These are phyloP conservation scores for Fallopia convolvulus DNA, from an alignment of 148 eudicot species.

Conservation along the genomic window DNA sequence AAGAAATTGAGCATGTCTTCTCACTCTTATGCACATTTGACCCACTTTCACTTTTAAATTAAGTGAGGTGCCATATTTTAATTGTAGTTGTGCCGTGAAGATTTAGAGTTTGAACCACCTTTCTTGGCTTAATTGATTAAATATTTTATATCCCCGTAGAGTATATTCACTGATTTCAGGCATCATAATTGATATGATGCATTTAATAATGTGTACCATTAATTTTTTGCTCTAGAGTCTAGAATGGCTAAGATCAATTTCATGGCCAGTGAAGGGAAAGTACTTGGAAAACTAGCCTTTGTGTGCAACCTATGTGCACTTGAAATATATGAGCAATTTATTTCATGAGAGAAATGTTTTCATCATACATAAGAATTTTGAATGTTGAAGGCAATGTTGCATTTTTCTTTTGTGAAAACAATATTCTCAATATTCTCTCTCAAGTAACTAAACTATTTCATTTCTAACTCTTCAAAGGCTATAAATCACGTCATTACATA, in stretches of 20 bases:
- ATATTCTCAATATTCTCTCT: no score
- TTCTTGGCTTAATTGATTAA: background rate
- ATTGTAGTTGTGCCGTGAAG: background rate
- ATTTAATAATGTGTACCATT: background rate
- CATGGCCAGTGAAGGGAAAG: background rate
- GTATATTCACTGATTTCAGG: background rate
- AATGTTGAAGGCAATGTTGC: no score
- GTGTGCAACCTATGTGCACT: no score
- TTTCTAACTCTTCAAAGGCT: no score
- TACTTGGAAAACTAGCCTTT: no score
- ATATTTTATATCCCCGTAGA: background rate
- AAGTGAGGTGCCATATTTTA: background rate
- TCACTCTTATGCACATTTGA: background rate
- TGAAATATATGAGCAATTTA: background rate
- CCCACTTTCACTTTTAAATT: background rate
- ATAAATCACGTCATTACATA: no score
- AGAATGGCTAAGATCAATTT: background rate
- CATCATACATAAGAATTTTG: no score
- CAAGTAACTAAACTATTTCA: no score
- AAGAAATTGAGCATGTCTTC: slow-evolving; percentile 20
- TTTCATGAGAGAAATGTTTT: background rate
- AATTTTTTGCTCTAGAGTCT: background rate
- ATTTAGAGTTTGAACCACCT: background rate
- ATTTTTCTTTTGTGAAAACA: no score
- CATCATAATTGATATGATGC: background rate